phyloP scores from a whole-genome alignment of 1,284 basidiomycete genomes.

The Sporisorium exsertum region DNA sequence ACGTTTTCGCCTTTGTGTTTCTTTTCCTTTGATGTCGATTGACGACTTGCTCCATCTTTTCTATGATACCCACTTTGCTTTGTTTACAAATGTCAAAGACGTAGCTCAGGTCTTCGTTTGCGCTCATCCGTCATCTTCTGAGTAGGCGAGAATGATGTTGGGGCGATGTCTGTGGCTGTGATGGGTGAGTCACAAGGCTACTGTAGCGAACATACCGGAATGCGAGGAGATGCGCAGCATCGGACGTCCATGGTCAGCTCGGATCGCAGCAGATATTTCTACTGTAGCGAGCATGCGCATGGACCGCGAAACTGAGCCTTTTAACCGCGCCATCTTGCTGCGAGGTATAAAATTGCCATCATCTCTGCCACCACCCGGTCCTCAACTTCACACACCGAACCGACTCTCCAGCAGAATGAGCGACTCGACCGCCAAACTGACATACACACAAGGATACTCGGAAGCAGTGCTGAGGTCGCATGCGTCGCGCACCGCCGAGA shows the following conservation, averaged over 20 bases:
- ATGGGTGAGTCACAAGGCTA: background rate
- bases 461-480: constrained; percentile 39
- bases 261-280: background rate
- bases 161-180: background rate
- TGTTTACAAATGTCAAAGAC: constrained; percentile 1
- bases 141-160: background rate
- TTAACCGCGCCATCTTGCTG: background rate
- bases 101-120: constrained; percentile 7
- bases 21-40: background rate
- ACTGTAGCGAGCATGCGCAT: background rate
- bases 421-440: background rate
- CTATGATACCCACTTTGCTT: constrained; percentile 19
- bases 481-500: constrained; percentile 36
- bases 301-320: background rate
- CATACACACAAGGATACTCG: constrained; percentile 44
- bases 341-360: background rate
- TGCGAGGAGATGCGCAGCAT: background rate
- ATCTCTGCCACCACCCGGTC: background rate
- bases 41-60: background rate
- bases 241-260: background rate
- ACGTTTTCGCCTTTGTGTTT: no score
- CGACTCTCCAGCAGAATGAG: constrained; percentile 7
- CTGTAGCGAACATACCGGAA: no score
- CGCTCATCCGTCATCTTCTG: background rate
- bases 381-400: background rate